phyloP scores from a whole-genome alignment of 371 early-diverging fungal genomes.

The Phascolomyces articulosus region DNA sequence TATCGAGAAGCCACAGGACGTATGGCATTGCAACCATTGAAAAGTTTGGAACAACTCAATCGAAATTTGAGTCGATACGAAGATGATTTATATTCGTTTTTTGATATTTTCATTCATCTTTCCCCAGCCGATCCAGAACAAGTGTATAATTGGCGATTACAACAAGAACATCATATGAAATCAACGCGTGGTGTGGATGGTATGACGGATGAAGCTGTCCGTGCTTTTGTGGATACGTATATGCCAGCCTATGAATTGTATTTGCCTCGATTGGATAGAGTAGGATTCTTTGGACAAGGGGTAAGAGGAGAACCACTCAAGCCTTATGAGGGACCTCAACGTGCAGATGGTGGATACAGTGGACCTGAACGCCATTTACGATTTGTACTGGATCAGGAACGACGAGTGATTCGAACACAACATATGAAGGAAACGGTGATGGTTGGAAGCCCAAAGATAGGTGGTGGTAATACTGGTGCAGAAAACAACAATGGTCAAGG shows the following conservation, averaged over 20 bases:
- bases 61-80: constrained; percentile 57
- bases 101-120: constrained; percentile 83
- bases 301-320: constrained; percentile 20
- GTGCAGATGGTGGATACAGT: constrained; percentile 37
- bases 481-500: too few species aligned
- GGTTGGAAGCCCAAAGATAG: not conserved
- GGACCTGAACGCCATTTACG: constrained; percentile 32
- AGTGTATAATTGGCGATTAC: constrained; percentile 84
- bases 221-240: constrained; percentile 85
- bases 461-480: not conserved
- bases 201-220: constrained; percentile 72
- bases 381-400: constrained; percentile 33
- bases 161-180: constrained; percentile 81
- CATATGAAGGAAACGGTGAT: constrained; percentile 18
- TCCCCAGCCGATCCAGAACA: constrained; percentile 58
- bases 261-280: constrained; percentile 53
- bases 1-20: constrained; percentile 18
- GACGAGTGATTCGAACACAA: constrained; percentile 26
- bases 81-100: constrained; percentile 53
- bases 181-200: constrained; percentile 44
- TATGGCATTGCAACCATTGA: constrained; percentile 23
- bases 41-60: constrained; percentile 58
- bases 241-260: constrained; percentile 91
- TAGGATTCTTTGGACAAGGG: constrained; percentile 55
- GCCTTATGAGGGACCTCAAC: constrained; percentile 36